Conservation (phyloP, 2,329 filamentous ascomycete genomes). For the Alternaria tenuissima region DNA sequence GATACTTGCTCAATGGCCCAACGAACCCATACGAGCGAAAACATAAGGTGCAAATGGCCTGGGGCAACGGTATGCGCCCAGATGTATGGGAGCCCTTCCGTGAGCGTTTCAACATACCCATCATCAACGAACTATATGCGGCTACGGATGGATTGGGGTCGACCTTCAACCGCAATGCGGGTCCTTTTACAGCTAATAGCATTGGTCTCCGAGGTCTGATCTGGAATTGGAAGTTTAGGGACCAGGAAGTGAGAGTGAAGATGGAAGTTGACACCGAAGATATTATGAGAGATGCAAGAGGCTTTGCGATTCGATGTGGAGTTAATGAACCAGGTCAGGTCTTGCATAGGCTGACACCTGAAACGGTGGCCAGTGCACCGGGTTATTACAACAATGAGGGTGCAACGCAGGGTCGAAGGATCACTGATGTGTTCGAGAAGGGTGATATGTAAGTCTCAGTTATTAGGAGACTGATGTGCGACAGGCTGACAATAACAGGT, state of each 20-base stretch:
- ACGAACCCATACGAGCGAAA: conserved; percentile 41
- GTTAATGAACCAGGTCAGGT: conserved; percentile 48
- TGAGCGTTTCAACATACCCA: conserved; percentile 49
- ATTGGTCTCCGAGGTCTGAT: conserved; percentile 46
- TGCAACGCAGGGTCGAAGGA: conserved; percentile 42
- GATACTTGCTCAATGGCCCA: conserved; percentile 48
- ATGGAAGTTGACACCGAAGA: conserved; percentile 52
- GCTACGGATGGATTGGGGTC: conserved; percentile 50
- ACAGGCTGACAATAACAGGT: conserved; percentile 28
- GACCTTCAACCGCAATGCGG: conserved; percentile 44
- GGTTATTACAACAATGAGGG: conserved; percentile 48
- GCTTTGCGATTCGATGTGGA: conserved; percentile 45
- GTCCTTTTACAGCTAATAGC: conserved; percentile 45
- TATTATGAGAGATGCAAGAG: conserved; percentile 46
- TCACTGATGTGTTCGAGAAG: conserved; percentile 48
- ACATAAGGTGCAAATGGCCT: conserved; percentile 47
- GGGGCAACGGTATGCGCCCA: conserved; percentile 54
- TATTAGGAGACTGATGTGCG: not conserved
- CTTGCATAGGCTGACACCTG: conserved; percentile 42
- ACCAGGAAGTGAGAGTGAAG: conserved; percentile 45
- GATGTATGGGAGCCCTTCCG: conserved; percentile 54
- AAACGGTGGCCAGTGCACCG: conserved; percentile 30
- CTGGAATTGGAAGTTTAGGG: conserved; percentile 43
- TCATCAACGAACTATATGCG: conserved; percentile 52
- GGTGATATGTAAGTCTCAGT: conserved; percentile 46